A percentile compares a stretch with the other conserved stretches of the same genome.
phyloP scores from a whole-genome alignment of 2,329 filamentous ascomycete genomes.

The Trichoderma sp. region DNA sequence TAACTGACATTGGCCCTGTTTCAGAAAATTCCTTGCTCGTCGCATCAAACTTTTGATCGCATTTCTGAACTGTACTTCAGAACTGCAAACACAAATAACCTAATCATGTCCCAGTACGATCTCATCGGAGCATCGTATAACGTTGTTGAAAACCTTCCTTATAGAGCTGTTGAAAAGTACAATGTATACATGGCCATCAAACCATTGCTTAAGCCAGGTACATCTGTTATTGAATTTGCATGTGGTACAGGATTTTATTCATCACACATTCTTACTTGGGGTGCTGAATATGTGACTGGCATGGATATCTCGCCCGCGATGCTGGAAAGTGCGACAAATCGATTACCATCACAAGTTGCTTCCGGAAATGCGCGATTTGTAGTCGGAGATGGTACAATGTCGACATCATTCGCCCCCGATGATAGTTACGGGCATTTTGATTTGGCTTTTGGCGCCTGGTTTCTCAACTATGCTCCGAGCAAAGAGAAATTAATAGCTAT shows the following conservation, averaged over 20 bases:
- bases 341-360: background rate
- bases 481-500: constrained; percentile 9
- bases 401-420: background rate
- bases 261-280: background rate
- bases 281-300: background rate
- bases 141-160: background rate
- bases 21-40: background rate
- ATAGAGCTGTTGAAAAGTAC: background rate
- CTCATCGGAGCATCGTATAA: background rate
- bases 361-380: background rate
- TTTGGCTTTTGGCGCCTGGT: constrained; percentile 14
- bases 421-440: constrained; percentile 1
- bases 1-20: background rate
- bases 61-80: background rate
- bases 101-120: background rate
- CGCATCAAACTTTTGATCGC: background rate
- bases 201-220: background rate
- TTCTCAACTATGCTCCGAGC: constrained; percentile 18
- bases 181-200: background rate
- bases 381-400: background rate
- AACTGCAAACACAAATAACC: background rate
- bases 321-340: background rate
- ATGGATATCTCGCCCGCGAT: background rate
- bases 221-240: background rate
- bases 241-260: constrained; percentile 10